These are phyloP conservation scores for Dactylonectria macrodidyma DNA, from an alignment of 2,329 filamentous ascomycete genomes.

Conservation along the genomic window DNA sequence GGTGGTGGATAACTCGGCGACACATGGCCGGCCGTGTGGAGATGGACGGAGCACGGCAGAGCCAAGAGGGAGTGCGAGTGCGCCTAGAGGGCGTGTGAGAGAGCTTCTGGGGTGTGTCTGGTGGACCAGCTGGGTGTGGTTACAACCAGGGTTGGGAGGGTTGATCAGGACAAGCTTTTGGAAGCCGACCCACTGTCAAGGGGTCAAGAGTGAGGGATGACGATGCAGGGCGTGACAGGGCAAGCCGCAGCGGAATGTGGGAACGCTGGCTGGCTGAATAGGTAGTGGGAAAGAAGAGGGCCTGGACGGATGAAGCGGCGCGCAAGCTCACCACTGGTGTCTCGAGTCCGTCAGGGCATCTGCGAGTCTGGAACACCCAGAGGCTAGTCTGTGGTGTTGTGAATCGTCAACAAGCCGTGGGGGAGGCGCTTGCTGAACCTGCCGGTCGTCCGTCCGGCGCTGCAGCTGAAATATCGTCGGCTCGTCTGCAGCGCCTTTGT, in stretches of 20 bases:
- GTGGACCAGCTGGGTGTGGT: constrained; percentile 12
- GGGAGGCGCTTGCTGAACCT: constrained; percentile 33
- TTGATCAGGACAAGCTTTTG: constrained; percentile 53
- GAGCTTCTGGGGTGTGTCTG: constrained; percentile 1
- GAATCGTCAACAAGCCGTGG: constrained; percentile 23
- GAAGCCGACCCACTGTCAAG: constrained; percentile 43
- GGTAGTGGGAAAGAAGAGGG: background rate
- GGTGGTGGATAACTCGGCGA: constrained; percentile 53
- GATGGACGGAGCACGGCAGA: constrained; percentile 48
- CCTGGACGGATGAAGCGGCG: constrained; percentile 6
- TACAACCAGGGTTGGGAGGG: constrained; percentile 40
- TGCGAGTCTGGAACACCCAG: constrained; percentile 42
- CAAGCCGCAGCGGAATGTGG: constrained; percentile 32
- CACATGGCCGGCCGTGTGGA: constrained; percentile 52
- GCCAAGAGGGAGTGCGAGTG: constrained; percentile 41
- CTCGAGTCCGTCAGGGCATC: constrained; percentile 23
- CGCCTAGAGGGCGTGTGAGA: constrained; percentile 27
- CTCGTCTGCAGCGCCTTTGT: background rate
- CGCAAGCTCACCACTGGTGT: constrained; percentile 37
- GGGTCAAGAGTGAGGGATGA: constrained; percentile 39
- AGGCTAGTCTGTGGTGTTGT: constrained; percentile 34
- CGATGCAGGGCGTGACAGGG: constrained; percentile 39
- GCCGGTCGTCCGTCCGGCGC: constrained; percentile 3
- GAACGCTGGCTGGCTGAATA: background rate
- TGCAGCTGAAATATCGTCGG: background rate